Base-by-base conservation (phyloP, 257 asterid species). In the Plectranthus barbatus region DNA sequence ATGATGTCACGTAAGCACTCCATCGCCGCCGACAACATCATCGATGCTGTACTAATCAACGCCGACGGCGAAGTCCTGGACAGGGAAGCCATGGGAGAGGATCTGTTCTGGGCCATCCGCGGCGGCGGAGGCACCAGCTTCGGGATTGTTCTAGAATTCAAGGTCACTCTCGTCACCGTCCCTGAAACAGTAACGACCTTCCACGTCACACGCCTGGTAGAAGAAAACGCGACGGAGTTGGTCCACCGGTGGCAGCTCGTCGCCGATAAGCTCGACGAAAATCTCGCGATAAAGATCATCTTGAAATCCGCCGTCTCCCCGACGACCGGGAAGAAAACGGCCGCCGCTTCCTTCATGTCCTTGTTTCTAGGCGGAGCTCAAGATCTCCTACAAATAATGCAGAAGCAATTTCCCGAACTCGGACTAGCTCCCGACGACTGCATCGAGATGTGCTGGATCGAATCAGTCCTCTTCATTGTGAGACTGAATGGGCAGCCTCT, bases 181-280 rank as follows among this genome's bases (percentile, higher is more conserved):
- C n/a, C n/a, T n/a, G n/a, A n/a, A n/a, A n/a, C n/a, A n/a, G n/a
- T n/a, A n/a, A n/a, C n/a, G n/a, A n/a, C n/a, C n/a, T n/a, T n/a
- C n/a, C n/a, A n/a, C n/a, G n/a, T n/a, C n/a, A n/a, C n/a, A n/a
- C n/a, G n/a, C n/a, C n/a, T n/a, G n/a, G n/a, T n/a, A n/a, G n/a
- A n/a, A n/a, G n/a, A n/a, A n/a, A n/a, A n/a, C n/a, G n/a, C n/a
- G n/a, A n/a, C n/a, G n/a, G n/a, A n/a, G n/a, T n/a, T n/a, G n/a
- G n/a, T n/a, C n/a, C n/a, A n/a, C n/a, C n/a, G n/a, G n/a, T n/a
- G n/a, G n/a, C n/a, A n/a, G n/a, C n/a, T n/a, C n/a, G n/a, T n/a
- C n/a, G n/a, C n/a, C n/a, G n/a, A n/a, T n/a, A 70, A 75, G 8
- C 48, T 75, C n/a, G 82, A 83, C 14, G 74, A 77, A 0, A 69